These are phyloP conservation scores for Termitomyces bulborhizus DNA, from an alignment of 768 basidiomycete species.

Conservation along the genomic window DNA sequence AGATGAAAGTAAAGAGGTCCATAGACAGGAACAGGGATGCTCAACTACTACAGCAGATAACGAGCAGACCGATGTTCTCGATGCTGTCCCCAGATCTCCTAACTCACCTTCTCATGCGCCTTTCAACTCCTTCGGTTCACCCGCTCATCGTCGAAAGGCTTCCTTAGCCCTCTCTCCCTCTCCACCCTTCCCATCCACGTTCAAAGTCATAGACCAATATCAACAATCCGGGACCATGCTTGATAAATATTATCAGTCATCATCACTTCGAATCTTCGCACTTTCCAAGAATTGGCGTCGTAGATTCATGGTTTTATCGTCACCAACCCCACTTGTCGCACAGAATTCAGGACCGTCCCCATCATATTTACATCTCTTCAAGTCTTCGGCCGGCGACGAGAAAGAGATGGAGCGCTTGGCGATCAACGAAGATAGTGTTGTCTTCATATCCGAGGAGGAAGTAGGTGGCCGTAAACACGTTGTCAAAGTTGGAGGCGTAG, in stretches of 20 bases:
- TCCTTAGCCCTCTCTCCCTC: slow-evolving; percentile 31
- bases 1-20: slow-evolving; percentile 27
- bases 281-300: slow-evolving; percentile 69
- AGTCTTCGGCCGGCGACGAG: slow-evolving; percentile 50
- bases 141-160: slow-evolving; percentile 30
- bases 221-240: slow-evolving; percentile 45
- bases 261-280: slow-evolving; percentile 66
- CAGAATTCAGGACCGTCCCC: slow-evolving; percentile 30
- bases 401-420: slow-evolving; percentile 68
- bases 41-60: slow-evolving; percentile 1
- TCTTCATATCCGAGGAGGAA: slow-evolving; percentile 63
- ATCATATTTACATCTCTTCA: slow-evolving; percentile 73
- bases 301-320: slow-evolving; percentile 55
- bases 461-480: slow-evolving; percentile 44
- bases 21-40: slow-evolving; percentile 11
- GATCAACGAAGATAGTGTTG: slow-evolving; percentile 72
- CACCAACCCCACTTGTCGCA: slow-evolving; percentile 33
- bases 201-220: slow-evolving; percentile 44
- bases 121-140: slow-evolving; percentile 28
- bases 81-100: slow-evolving; percentile 15
- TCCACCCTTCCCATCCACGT: slow-evolving; percentile 61
- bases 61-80: slow-evolving; percentile 7
- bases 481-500: slow-evolving; percentile 62
- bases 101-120: slow-evolving; percentile 19
- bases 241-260: slow-evolving; percentile 65